These are phyloP conservation scores for Boletus mariae DNA, from an alignment of 1,284 basidiomycete genomes.

Conservation along the genomic window DNA sequence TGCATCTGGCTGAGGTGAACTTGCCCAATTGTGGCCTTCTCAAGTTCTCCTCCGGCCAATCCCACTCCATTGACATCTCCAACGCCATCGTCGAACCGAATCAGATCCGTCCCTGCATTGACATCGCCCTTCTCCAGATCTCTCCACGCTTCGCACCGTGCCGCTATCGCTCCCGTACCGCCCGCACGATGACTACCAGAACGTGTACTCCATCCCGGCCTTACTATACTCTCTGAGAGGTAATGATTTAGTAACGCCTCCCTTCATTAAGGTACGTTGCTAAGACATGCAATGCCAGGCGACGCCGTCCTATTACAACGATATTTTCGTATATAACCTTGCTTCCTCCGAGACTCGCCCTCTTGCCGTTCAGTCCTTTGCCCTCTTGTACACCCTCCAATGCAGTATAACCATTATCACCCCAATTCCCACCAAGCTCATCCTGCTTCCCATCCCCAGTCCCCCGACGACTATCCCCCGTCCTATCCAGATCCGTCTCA, in stretches of 20 bases:
- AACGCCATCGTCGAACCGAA: constrained; percentile 33
- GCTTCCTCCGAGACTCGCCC: constrained; percentile 9
- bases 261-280: constrained; percentile 38
- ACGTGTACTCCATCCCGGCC: constrained; percentile 32
- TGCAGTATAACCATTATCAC: constrained; percentile 31
- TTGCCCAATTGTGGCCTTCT: constrained; percentile 23
- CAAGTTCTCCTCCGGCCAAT: constrained; percentile 29
- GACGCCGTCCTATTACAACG: constrained; percentile 33
- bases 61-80: constrained; percentile 30
- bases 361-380: constrained; percentile 8
- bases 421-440: constrained; percentile 19
- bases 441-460: constrained; percentile 13
- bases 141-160: constrained; percentile 23
- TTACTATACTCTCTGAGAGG: constrained; percentile 32
- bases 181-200: constrained; percentile 34
- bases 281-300: constrained; percentile 36
- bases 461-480: constrained; percentile 19
- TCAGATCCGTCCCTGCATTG: constrained; percentile 18
- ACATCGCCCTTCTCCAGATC: constrained; percentile 31
- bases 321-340: constrained; percentile 34
- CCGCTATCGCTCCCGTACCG: constrained; percentile 31
- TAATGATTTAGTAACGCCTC: constrained; percentile 37
- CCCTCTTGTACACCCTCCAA: constrained; percentile 10
- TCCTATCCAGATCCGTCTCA: constrained; percentile 28
- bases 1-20: constrained; percentile 29